phyloP scores from a whole-genome alignment of 805 yeast species.

The Diddensiella caesifluorescens region DNA sequence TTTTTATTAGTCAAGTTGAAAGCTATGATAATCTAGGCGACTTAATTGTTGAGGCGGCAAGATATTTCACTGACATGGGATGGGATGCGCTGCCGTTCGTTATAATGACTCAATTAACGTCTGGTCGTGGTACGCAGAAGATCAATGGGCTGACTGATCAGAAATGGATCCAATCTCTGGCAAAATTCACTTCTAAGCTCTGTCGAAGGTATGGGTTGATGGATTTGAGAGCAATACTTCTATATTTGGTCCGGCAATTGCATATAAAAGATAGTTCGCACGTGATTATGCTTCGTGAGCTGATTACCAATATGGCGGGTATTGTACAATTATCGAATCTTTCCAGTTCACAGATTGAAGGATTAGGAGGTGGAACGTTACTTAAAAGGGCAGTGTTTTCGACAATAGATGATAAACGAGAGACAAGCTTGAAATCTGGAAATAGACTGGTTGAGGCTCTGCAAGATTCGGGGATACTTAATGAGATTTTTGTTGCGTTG shows the following conservation, averaged over 20 bases:
- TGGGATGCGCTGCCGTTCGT: slow-evolving; percentile 83
- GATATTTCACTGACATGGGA: slow-evolving; percentile 66
- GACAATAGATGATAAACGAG: slow-evolving; percentile 57
- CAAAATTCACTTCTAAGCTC: slow-evolving; percentile 71
- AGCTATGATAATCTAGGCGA: slow-evolving; percentile 83
- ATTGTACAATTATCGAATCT: slow-evolving; percentile 64
- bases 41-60: slow-evolving; percentile 71
- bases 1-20: slow-evolving; percentile 75
- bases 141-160: slow-evolving; percentile 74
- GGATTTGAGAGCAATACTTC: slow-evolving; percentile 57
- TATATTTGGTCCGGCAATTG: slow-evolving; percentile 56
- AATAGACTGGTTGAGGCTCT: slow-evolving; percentile 44
- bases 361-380: slow-evolving; percentile 59
- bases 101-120: slow-evolving; percentile 61
- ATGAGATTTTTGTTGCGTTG: slow-evolving; percentile 64
- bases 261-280: slow-evolving; percentile 55
- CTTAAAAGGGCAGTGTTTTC: slow-evolving; percentile 50
- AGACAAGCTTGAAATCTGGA: slow-evolving; percentile 44
- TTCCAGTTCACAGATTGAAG: slow-evolving; percentile 56
- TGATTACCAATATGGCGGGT: slow-evolving; percentile 73
- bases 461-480: slow-evolving; percentile 36
- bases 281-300: slow-evolving; percentile 59
- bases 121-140: slow-evolving; percentile 64
- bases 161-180: slow-evolving; percentile 77
- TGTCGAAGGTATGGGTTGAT: slow-evolving; percentile 51